Base-by-base conservation (phyloP, 148 eudicot genomes). In the Rhododendron molle region DNA sequence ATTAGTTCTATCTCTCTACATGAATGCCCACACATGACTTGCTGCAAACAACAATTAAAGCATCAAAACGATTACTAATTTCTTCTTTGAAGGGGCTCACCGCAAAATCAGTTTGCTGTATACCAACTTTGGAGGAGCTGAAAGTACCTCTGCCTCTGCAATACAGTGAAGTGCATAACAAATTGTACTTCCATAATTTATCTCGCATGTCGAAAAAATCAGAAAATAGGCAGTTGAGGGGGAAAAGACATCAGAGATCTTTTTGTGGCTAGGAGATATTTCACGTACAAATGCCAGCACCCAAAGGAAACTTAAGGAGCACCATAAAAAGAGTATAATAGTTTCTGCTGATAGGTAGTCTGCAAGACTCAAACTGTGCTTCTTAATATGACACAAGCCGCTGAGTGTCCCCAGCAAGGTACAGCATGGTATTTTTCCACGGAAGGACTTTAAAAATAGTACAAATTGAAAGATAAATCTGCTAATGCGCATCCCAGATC, bases 111-210 rank as follows among this genome's bases (percentile, higher is more conserved):
- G 89, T 89, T 96, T 96, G 93, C 98, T 93, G 86, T 96, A 96
- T 34, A 96, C 98, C 93, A 96, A 89, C 90, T 93, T 96, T 44
- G 94, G 94, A 88, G 98, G 98, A 81, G 98, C 98, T 83, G 96
- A 91, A 82, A 96, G 95, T 80, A 94, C 93, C 86, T 94, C 92
- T 56, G 90, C 92, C 88, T 96, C 98, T 95, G 95, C 74, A 77
- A 92, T 80, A 84, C 82, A 87, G 87, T 80, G 74, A 54, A 85
- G 76, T 26, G 87, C 20, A 18, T n/a, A 72, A 73, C 12, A 10
- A 56, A 34, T 56, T 20, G 34, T 21, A 18, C 30, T 74, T 56
- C 26, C 43, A 4, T 44, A 52, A 36, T 76, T 78, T 13, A 65
- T 10, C 20, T 26, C 44, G 60, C 8, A 2, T 16, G 20, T n/a